Base-by-base conservation (phyloP, 2,329 filamentous ascomycete genomes). In the Talaromyces amestolkiae region DNA sequence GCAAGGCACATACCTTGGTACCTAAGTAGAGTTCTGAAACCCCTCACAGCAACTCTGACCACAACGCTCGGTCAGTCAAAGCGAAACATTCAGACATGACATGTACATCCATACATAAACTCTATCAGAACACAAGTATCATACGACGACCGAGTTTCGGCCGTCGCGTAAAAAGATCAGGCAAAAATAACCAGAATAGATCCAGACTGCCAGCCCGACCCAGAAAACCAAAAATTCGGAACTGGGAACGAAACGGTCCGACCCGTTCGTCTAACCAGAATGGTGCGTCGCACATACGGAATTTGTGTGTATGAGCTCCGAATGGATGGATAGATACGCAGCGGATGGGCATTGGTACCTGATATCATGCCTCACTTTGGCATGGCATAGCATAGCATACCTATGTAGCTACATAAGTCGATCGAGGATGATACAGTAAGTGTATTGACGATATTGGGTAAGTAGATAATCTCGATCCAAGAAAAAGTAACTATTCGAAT, bases 241-340 rank as follows among this genome's bases (percentile, higher is more conserved):
- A 56, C 11, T 56, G 33, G 17, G 33, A 37, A 56, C 33, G 13
- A 56, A 56, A 22, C 53, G 53, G 53, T 56, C 53, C 53, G 53
- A 11, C 53, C 53, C 53, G 53, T 22, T 8, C 10, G n/a, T 19
- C 53, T 35, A 22, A 22, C 53, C 33, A 37, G 10, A 13, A 22
- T 3, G 15, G 31, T 15, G 24, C 6, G 27, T 17, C 33, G 17
- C 17, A 33, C 51, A 54, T 33, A 27, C 22, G 49, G 49, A 33
- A 33, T 33, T 53, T 53, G 24, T 53, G 27, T 53, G 27, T 17
- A 53, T 31, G 49, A 9, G 33, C 7, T 56, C 53, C 53, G 53
- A 37, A 56, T 56, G 49, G 49, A 53, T 33, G 27, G 24, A 24
- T 47, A 1, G 19, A 5, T 24, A 6, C 15, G 39, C 13, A 5